Evolutionary conservation across 2,329 filamentous ascomycete species (phyloP).

Genomic region (Aspergillus carbonarius): DNA sequence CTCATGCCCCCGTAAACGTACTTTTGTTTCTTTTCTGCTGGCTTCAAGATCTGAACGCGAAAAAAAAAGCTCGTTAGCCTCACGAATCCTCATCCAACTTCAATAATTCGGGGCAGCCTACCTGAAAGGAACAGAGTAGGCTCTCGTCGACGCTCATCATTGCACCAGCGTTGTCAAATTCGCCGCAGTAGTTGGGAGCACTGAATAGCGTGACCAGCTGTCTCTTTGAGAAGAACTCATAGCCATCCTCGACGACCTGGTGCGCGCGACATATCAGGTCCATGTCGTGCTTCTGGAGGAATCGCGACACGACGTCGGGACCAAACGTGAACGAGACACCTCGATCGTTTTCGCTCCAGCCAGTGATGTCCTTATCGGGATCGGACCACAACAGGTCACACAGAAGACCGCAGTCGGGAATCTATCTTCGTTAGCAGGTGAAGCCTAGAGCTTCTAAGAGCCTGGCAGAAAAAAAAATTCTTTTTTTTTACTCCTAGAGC

Average conservation of each 20-base stretch:
- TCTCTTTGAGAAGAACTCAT: constrained; percentile 99
- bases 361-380: constrained; percentile 98
- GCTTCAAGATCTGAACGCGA: constrained; percentile 80
- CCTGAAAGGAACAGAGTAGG: constrained; percentile 98
- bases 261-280: constrained; percentile 98
- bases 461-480: constrained; percentile 20
- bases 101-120: constrained; percentile 41
- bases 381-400: constrained; percentile 99
- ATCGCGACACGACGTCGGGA: constrained; percentile 93
- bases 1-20: constrained; percentile 79
- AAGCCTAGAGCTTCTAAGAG: constrained; percentile 33
- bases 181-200: constrained; percentile 97
- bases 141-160: constrained; percentile 99
- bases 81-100: not conserved
- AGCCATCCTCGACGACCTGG: constrained; percentile 97
- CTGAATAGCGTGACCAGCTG: constrained; percentile 97
- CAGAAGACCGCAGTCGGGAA: constrained; percentile 94
- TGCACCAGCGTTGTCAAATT: constrained; percentile 98
- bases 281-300: constrained; percentile 99
- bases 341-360: constrained; percentile 98
- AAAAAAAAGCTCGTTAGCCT: constrained; percentile 17
- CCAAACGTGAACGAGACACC: constrained; percentile 99
- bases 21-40: constrained; percentile 99
- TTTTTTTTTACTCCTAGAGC: constrained; percentile 11
- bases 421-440: constrained; percentile 60